Percentiles rank a stretch among this genome's conserved stretches.
These are phyloP conservation scores for Gossypium raimondii DNA, from an alignment of 345 rosid species.

Conservation along the genomic window DNA sequence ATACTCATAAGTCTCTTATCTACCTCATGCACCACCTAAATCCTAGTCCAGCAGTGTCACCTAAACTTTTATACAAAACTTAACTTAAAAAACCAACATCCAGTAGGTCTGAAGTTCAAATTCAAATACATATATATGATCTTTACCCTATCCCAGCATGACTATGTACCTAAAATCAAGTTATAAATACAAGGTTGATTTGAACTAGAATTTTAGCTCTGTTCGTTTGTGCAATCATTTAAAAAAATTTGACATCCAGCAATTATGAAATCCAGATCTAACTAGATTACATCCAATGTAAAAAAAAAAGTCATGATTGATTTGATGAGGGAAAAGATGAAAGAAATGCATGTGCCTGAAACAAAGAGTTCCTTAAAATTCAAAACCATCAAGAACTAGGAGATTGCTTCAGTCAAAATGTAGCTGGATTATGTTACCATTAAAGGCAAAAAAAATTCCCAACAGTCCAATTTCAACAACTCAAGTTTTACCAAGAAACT, in stretches of 20 bases:
- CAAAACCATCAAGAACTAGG: conserved; percentile 27
- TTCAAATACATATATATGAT: background rate
- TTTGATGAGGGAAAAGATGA: conserved; percentile 18
- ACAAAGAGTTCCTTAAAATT: conserved; percentile 15
- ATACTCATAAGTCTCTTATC: background rate
- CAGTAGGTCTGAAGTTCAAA: background rate
- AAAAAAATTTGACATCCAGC: background rate
- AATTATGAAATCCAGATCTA: no score
- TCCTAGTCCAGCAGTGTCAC: conserved; percentile 1
- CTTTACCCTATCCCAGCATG: no score
- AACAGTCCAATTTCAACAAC: conserved; percentile 22
- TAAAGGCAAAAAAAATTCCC: background rate
- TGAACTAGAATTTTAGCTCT: no score
- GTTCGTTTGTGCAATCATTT: background rate
- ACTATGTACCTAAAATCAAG: background rate
- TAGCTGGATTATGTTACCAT: background rate
- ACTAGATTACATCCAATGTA: background rate
- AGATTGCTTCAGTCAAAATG: conserved; percentile 26
- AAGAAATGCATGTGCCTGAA: conserved; percentile 34
- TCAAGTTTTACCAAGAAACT: conserved; percentile 27
- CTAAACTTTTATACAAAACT: background rate
- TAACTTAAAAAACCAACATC: no score
- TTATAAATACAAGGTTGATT: background rate
- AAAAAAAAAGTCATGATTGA: background rate
- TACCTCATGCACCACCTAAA: conserved; percentile 6